Conservation (phyloP, 1,284 basidiomycete species). For the Papiliotrema fonsecae region DNA sequence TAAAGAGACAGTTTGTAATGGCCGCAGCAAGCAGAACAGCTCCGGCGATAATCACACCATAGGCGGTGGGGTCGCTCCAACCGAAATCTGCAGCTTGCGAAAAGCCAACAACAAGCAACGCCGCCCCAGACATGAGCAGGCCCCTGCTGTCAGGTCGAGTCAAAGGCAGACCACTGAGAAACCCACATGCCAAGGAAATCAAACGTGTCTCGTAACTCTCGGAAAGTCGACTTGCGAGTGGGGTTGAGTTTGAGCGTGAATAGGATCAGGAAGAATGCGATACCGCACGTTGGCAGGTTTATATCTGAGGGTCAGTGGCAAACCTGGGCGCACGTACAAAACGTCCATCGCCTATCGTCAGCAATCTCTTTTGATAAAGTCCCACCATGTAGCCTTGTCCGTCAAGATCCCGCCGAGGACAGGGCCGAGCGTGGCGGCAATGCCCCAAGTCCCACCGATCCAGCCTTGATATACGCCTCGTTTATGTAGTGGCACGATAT, state of each 20-base stretch:
- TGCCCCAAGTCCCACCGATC: slow-evolving; percentile 42
- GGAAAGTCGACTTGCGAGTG: slow-evolving; percentile 3
- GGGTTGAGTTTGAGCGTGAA: slow-evolving; percentile 14
- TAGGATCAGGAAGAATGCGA: neutral
- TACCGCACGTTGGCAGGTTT: slow-evolving; percentile 48
- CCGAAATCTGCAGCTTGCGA: slow-evolving; percentile 39
- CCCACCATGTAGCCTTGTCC: slow-evolving; percentile 21
- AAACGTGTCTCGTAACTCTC: slow-evolving; percentile 17
- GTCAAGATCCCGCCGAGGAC: slow-evolving; percentile 45
- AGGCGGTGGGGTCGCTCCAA: slow-evolving; percentile 55
- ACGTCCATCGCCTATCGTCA: slow-evolving; percentile 25
- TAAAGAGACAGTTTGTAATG: slow-evolving; percentile 60
- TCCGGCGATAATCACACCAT: slow-evolving; percentile 65
- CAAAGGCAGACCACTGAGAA: neutral
- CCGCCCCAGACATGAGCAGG: slow-evolving; percentile 65
- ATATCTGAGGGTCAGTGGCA: slow-evolving; percentile 7
- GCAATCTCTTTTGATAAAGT: neutral
- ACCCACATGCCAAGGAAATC: slow-evolving; percentile 31
- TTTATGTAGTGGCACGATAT: slow-evolving; percentile 31
- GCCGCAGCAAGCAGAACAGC: slow-evolving; percentile 55
- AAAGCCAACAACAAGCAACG: slow-evolving; percentile 70
- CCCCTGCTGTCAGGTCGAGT: slow-evolving; percentile 15
- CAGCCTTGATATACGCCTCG: slow-evolving; percentile 43
- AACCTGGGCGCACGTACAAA: slow-evolving; percentile 15
- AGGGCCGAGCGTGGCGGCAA: slow-evolving; percentile 44